Evolutionary conservation across 2,329 filamentous ascomycete genomes (phyloP), one percentile per base, ranked within the genome.

Genomic region (Sclerotinia nivalis): DNA sequence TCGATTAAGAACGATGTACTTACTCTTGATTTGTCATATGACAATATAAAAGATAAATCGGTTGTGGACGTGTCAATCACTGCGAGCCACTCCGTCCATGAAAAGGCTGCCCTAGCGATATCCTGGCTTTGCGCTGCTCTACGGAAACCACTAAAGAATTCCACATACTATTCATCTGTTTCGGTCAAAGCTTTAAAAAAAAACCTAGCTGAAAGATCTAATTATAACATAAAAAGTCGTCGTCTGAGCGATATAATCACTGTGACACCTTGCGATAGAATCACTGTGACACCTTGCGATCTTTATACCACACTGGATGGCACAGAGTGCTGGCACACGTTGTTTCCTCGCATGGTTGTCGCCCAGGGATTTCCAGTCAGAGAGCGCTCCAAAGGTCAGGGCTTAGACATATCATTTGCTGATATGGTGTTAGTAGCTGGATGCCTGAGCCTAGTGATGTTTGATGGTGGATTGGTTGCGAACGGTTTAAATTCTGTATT

Each of bases 321-420:
- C 28, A 22, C 25, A 13, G 43, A 37, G n/a, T 64, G 10, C 31
- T 49, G 43, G 60, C 5, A 49, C 28, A 34, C 20, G 20, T 12
- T 62, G 25, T n/a, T 62, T n/a, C 43, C 60, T 34, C 40, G 25
- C 25, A 34, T 49, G 43, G 60, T 62, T 34, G 31, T 62, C 49
- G 60, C 60, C 18, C 8, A n/a, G 40, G 10, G 25, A 28, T 49
- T 49, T 49, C 18, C n/a, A n/a, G 18, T 62, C 25, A 62, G 47
- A 34, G 6, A 13, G 20, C 59, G 25, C 2, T 47, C 20, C 56
- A 18, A 22, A 20, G 43, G 18, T 31, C 40, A 22, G 43, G 59
- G 18, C 10, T 47, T 49, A 13, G 18, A 49, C 12, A 62, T 22
- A 28, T 49, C 59, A 28, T 31, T 62, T 47, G 40, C 40, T 43